phyloP scores from a whole-genome alignment of 1,284 basidiomycete species.

The Apiotrichum mycotoxinovorans region DNA sequence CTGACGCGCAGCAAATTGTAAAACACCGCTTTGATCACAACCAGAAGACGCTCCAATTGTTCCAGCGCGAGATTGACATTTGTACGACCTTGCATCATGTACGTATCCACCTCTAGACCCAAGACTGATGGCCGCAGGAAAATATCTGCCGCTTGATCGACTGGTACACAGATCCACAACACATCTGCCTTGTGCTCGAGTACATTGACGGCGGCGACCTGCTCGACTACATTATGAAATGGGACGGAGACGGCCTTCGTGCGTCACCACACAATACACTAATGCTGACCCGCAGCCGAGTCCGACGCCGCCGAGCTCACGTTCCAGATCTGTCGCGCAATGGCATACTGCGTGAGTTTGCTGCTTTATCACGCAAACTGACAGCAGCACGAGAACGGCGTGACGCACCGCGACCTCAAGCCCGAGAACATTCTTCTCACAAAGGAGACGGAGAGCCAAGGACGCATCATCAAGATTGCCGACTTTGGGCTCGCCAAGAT shows the following conservation, averaged over 20 bases:
- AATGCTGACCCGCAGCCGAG: constrained; percentile 35
- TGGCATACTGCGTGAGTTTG: constrained; percentile 47
- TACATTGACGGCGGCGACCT: constrained; percentile 82
- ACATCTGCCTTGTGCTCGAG: constrained; percentile 58
- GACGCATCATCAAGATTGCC: constrained; percentile 58
- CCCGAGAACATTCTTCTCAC: constrained; percentile 59
- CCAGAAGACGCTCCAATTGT: constrained; percentile 53
- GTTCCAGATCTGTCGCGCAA: constrained; percentile 47
- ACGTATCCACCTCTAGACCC: background rate
- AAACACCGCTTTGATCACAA: constrained; percentile 51
- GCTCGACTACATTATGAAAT: constrained; percentile 68
- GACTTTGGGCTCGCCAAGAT: constrained; percentile 92
- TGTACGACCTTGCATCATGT: constrained; percentile 68
- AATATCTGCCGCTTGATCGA: constrained; percentile 80
- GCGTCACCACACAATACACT: constrained; percentile 36
- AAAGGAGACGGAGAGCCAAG: constrained; percentile 25
- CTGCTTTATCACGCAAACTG: background rate
- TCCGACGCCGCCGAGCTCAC: constrained; percentile 39
- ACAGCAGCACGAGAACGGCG: constrained; percentile 41
- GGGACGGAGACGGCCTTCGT: constrained; percentile 57
- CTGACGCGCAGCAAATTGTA: constrained; percentile 37
- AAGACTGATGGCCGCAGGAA: constrained; percentile 43
- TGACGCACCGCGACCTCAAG: constrained; percentile 88
- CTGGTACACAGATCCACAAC: constrained; percentile 64
- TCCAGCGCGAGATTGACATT: constrained; percentile 75